These are phyloP conservation scores for Myxozyma geophila DNA, from an alignment of 805 yeast species.

Conservation along the genomic window DNA sequence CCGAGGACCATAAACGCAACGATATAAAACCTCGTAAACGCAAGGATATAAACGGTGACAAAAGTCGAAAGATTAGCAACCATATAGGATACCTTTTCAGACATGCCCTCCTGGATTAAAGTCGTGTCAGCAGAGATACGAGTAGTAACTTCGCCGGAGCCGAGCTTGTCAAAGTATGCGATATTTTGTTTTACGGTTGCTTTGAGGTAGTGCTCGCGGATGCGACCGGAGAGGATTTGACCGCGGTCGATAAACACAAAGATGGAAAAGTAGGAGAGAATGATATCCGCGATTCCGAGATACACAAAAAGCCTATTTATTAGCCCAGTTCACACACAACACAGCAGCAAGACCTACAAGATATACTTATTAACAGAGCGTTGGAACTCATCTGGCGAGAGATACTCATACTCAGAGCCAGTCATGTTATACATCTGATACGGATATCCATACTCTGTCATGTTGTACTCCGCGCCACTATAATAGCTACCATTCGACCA, in stretches of 20 bases:
- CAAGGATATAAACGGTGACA: constrained; percentile 47
- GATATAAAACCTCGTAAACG: constrained; percentile 46
- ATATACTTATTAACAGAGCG: constrained; percentile 4
- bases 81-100: constrained; percentile 49
- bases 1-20: constrained; percentile 46
- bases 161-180: constrained; percentile 45
- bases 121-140: constrained; percentile 51
- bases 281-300: constrained; percentile 27
- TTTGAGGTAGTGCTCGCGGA: constrained; percentile 46
- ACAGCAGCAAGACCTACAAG: constrained; percentile 4
- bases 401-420: constrained; percentile 7
- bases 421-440: constrained; percentile 20
- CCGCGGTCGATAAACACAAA: constrained; percentile 48
- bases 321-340: background rate
- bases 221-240: constrained; percentile 49
- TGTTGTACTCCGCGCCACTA: constrained; percentile 2
- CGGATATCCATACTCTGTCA: constrained; percentile 14
- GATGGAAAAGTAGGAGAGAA: constrained; percentile 43
- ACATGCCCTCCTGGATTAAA: constrained; percentile 50
- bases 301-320: constrained; percentile 14
- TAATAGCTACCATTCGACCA: constrained; percentile 8
- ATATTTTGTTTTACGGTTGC: constrained; percentile 49
- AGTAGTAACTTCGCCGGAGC: constrained; percentile 50
- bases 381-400: constrained; percentile 41
- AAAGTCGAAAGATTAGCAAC: constrained; percentile 48